Evolutionary conservation across 352 stramenopile genomes (phyloP).

Genomic region (Pseudoperonospora humuli): DNA sequence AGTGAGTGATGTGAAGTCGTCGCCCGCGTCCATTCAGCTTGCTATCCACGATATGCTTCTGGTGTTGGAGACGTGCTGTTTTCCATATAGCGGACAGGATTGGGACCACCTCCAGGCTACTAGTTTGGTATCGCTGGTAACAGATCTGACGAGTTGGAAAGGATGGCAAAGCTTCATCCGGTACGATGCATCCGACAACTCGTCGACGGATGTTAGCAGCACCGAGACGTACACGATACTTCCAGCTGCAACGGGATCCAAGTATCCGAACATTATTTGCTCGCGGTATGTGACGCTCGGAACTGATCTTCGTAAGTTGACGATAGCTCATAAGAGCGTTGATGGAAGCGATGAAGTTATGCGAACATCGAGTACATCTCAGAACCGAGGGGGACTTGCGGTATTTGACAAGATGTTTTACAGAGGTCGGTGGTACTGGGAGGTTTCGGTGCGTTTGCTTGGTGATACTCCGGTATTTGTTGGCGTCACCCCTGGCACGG

Average conservation of each 20-base stretch:
- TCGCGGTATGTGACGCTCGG: constrained; percentile 50
- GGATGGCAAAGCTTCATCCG: constrained; percentile 64
- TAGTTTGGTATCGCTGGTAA: constrained; percentile 53
- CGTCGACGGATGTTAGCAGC: constrained; percentile 18
- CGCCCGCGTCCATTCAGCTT: constrained; percentile 29
- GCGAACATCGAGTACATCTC: not conserved
- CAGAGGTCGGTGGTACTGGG: constrained; percentile 76
- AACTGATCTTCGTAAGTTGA: constrained; percentile 59
- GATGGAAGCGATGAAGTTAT: constrained; percentile 5
- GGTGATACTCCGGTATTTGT: constrained; percentile 60
- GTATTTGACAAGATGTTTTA: constrained; percentile 59
- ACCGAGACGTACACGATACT: constrained; percentile 47
- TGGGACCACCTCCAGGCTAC: constrained; percentile 56
- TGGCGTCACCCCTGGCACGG: constrained; percentile 39
- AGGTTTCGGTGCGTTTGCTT: constrained; percentile 50
- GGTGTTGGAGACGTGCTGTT: constrained; percentile 66
- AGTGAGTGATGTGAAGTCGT: constrained; percentile 12
- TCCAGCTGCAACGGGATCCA: constrained; percentile 38
- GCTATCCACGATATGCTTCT: constrained; percentile 64
- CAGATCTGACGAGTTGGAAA: constrained; percentile 65
- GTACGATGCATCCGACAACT: constrained; percentile 41
- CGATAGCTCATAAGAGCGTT: constrained; percentile 34
- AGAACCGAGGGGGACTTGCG: constrained; percentile 34
- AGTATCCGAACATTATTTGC: constrained; percentile 67
- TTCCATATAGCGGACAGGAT: constrained; percentile 60